phyloP scores from a whole-genome alignment of 768 basidiomycete genomes.

The Calocybe cyanea region DNA sequence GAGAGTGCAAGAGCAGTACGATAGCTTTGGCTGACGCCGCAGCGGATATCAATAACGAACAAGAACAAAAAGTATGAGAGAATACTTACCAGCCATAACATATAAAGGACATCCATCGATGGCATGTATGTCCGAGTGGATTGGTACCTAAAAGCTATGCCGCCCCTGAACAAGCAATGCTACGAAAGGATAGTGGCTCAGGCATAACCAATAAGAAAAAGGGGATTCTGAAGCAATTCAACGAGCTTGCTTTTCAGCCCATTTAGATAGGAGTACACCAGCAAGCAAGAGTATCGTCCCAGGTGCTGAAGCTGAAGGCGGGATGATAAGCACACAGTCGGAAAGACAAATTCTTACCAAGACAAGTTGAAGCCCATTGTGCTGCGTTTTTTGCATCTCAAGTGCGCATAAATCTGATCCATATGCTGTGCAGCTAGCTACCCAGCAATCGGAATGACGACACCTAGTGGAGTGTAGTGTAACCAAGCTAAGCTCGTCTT shows the following conservation, averaged over 20 bases:
- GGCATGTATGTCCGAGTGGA: conserved; percentile 62
- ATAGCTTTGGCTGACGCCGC: conserved; percentile 55
- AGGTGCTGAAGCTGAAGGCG: conserved; percentile 45
- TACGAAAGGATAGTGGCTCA: conserved; percentile 28
- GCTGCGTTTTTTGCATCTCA: conserved; percentile 38
- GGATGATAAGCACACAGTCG: background rate
- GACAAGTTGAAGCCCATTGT: conserved; percentile 46
- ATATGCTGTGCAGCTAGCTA: conserved; percentile 52
- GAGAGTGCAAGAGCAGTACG: conserved; percentile 54
- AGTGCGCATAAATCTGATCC: conserved; percentile 50
- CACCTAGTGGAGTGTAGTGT: conserved; percentile 70
- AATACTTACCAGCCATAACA: conserved; percentile 54
- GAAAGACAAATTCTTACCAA: conserved; percentile 32
- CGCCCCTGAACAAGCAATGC: conserved; percentile 57
- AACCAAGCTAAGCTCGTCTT: conserved; percentile 56
- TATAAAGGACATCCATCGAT: conserved; percentile 64
- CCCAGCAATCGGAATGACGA: conserved; percentile 52
- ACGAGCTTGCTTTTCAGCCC: conserved; percentile 52
- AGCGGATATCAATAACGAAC: background rate
- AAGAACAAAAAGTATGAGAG: background rate
- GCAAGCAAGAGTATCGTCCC: conserved; percentile 58
- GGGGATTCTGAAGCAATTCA: conserved; percentile 75
- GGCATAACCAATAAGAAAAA: conserved; percentile 14
- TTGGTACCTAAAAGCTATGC: conserved; percentile 60
- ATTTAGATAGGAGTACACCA: conserved; percentile 68